phyloP scores from a whole-genome alignment of 2,329 filamentous ascomycete genomes.

The Tolypocladium album region DNA sequence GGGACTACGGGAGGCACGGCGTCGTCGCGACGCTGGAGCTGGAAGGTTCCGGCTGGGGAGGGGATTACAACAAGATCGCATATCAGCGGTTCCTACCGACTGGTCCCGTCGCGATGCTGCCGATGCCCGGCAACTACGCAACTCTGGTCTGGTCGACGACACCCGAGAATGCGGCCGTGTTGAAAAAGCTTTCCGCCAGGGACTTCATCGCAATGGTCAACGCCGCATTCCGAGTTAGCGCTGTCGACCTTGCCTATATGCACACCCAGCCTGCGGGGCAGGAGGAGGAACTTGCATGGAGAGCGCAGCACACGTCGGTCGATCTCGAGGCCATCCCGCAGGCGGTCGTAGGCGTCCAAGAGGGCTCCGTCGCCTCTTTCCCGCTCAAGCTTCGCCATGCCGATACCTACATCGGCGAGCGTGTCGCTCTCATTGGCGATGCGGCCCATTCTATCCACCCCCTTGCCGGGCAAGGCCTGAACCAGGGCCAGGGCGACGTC shows the following conservation, averaged over 20 bases:
- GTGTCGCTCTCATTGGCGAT: conserved; percentile 86
- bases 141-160: conserved; percentile 95
- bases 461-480: conserved; percentile 86
- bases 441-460: conserved; percentile 94
- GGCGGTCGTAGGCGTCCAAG: conserved; percentile 58
- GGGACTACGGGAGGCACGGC: conserved; percentile 87
- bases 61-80: conserved; percentile 56
- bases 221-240: conserved; percentile 74
- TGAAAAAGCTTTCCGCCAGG: conserved; percentile 62
- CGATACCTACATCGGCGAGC: conserved; percentile 83
- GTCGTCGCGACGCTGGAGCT: conserved; percentile 82
- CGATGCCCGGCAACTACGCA: conserved; percentile 71
- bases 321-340: conserved; percentile 50
- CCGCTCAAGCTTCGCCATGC: conserved; percentile 86
- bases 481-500: conserved; percentile 85
- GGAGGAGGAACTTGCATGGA: conserved; percentile 74
- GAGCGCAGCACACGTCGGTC: conserved; percentile 57
- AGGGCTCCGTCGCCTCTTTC: conserved; percentile 76
- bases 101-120: conserved; percentile 84
- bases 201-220: conserved; percentile 87
- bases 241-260: conserved; percentile 75
- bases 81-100: conserved; percentile 94
- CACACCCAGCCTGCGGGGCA: conserved; percentile 52
- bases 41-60: conserved; percentile 46
- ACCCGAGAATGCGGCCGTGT: conserved; percentile 61